Conservation (phyloP, 805 yeast genomes). For the Teunomyces panamensis region DNA sequence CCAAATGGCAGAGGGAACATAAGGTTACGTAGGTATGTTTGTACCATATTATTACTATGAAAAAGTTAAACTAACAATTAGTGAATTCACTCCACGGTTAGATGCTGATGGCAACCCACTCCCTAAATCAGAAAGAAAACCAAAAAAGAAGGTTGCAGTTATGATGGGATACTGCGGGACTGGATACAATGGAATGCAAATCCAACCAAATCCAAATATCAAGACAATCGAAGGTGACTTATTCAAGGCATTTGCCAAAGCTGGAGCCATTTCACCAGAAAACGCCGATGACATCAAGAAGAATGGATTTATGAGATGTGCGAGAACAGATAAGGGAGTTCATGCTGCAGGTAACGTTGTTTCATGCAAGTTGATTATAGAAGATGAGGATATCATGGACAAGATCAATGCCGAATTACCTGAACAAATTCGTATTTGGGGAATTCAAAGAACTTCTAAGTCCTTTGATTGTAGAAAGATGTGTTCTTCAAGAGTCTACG, state of each 20-base stretch:
- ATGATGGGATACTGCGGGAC: slow-evolving; percentile 94
- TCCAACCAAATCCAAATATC: slow-evolving; percentile 71
- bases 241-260: slow-evolving; percentile 75
- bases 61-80: slow-evolving; percentile 10
- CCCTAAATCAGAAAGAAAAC: slow-evolving; percentile 59
- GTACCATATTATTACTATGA: neutral
- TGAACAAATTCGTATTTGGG: slow-evolving; percentile 89
- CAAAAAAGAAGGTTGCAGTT: slow-evolving; percentile 87
- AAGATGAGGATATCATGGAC: slow-evolving; percentile 68
- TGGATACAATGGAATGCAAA: slow-evolving; percentile 95
- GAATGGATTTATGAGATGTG: slow-evolving; percentile 82
- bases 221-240: slow-evolving; percentile 89
- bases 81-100: slow-evolving; percentile 41
- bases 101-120: slow-evolving; percentile 65
- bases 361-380: slow-evolving; percentile 78
- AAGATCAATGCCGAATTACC: slow-evolving; percentile 79
- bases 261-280: slow-evolving; percentile 85
- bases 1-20: slow-evolving; percentile 22
- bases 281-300: slow-evolving; percentile 88
- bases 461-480: slow-evolving; percentile 91
- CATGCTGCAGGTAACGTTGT: slow-evolving; percentile 96
- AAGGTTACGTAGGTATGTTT: slow-evolving; percentile 59
- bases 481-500: slow-evolving; percentile 95
- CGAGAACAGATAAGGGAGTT: slow-evolving; percentile 92
- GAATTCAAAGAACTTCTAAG: slow-evolving; percentile 81